A percentile compares a stretch with the other conserved stretches of the same genome.
phyloP scores from a whole-genome alignment of 2,329 filamentous ascomycete genomes.

The Curvularia eragrostidis region DNA sequence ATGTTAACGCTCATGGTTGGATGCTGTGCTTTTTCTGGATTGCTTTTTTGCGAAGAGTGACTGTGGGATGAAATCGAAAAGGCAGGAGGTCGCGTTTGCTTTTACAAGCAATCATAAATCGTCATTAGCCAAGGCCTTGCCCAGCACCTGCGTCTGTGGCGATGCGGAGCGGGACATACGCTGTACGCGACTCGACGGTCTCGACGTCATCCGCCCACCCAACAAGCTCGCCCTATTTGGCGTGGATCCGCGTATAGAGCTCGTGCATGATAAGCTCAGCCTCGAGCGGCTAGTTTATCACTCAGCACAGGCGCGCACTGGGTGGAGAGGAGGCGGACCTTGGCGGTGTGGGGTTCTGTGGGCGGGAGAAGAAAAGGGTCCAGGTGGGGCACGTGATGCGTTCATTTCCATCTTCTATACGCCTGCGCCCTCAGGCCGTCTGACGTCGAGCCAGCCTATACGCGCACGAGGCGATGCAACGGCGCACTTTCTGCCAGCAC shows the following conservation, averaged over 20 bases:
- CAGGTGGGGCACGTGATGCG: conserved; percentile 9
- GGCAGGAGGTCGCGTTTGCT: conserved; percentile 1
- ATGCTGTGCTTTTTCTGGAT: conserved; percentile 3
- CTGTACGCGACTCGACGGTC: conserved; percentile 18
- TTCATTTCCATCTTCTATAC: neutral
- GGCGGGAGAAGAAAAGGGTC: conserved; percentile 5
- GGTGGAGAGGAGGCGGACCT: neutral
- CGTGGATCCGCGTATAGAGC: conserved; percentile 5
- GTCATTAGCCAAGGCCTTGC: conserved; percentile 22
- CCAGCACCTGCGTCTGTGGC: conserved; percentile 13
- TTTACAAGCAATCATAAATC: conserved; percentile 4
- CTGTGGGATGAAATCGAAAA: neutral
- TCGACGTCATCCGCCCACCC: conserved; percentile 27
- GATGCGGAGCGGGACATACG: conserved; percentile 13
- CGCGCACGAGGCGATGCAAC: neutral
- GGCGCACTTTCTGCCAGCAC: neutral
- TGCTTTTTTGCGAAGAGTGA: neutral
- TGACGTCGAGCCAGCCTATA: neutral
- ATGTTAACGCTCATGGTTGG: conserved; percentile 22
- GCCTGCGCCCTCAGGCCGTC: neutral
- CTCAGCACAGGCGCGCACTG: neutral
- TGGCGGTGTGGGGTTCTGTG: conserved; percentile 7
- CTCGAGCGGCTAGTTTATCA: conserved; percentile 11
- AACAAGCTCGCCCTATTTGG: conserved; percentile 4
- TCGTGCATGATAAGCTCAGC: conserved; percentile 14